Percentiles rank a stretch among this genome's conserved stretches.
Conservation (phyloP, 2,329 filamentous ascomycete genomes). For the Aspergillus sp. region DNA sequence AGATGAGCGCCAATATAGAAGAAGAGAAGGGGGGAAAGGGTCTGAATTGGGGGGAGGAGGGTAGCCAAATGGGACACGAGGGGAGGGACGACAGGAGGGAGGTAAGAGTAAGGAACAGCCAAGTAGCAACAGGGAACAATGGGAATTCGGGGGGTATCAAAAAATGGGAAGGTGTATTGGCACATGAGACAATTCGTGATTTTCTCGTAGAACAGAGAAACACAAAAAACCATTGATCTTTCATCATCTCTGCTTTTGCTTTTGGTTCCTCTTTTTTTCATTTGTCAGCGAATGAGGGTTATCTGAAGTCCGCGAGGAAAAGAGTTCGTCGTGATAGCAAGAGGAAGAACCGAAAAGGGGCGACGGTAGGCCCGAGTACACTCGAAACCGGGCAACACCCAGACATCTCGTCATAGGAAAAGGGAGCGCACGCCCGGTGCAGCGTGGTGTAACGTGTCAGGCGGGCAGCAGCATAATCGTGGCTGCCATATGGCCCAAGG, state of each 20-base stretch:
- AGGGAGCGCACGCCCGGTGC: neutral
- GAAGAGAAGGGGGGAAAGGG: conserved; percentile 15
- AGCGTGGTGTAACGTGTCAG: neutral
- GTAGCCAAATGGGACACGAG: conserved; percentile 1
- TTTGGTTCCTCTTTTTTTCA: conserved; percentile 18
- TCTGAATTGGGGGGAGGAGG: too few relatives aligned
- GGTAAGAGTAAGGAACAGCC: neutral
- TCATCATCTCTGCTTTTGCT: conserved; percentile 8
- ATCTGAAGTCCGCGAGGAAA: neutral
- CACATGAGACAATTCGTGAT: conserved; percentile 11
- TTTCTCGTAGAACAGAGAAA: conserved; percentile 7
- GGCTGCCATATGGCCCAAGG: neutral
- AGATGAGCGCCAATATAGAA: conserved; percentile 32
- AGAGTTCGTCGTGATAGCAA: conserved; percentile 16
- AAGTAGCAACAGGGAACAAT: neutral
- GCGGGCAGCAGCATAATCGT: neutral
- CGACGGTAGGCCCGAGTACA: conserved; percentile 32
- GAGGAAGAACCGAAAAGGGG: conserved; percentile 23
- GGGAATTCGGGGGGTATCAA: conserved; percentile 26
- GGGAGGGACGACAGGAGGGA: conserved; percentile 8
- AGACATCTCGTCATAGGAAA: neutral
- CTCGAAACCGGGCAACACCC: conserved; percentile 3
- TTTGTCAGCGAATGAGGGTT: conserved; percentile 9
- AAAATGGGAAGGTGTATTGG: conserved; percentile 11
- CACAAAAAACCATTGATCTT: conserved; percentile 4